Percentiles rank a stretch among this genome's conserved stretches.
phyloP scores from a whole-genome alignment of 2,329 filamentous ascomycete species.

The Pestalotiopsis sp. region DNA sequence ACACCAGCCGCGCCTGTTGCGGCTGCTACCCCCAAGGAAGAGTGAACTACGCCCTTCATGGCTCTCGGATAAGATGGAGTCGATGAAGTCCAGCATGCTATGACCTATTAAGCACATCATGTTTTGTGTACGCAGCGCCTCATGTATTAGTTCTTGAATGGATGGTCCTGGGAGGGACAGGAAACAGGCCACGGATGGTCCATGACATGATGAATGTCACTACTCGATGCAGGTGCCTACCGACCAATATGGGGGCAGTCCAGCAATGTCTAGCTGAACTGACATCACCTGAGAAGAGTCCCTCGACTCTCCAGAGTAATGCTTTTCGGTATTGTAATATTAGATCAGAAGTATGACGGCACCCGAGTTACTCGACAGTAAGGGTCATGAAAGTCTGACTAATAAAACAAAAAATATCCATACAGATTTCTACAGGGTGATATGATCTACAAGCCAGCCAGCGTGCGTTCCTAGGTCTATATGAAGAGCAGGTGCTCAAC shows the following conservation, averaged over 20 bases:
- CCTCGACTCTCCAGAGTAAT: not conserved
- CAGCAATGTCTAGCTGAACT: not conserved
- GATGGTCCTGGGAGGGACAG: no score
- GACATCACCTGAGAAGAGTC: not conserved
- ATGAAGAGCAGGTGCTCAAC: not conserved
- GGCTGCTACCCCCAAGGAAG: slow-evolving; percentile 26
- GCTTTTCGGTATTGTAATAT: not conserved
- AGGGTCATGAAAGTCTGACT: not conserved
- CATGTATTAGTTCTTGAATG: no score
- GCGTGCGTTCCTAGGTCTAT: not conserved
- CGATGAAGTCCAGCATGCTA: no score
- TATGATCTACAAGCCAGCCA: not conserved
- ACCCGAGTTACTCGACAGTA: not conserved
- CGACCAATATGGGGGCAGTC: not conserved
- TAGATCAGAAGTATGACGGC: not conserved
- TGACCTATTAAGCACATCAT: no score
- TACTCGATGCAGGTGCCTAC: not conserved
- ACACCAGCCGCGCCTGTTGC: slow-evolving; percentile 9
- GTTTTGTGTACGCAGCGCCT: no score
- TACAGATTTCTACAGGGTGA: not conserved
- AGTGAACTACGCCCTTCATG: not conserved
- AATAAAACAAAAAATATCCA: not conserved
- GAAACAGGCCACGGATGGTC: no score
- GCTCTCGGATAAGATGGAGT: no score
- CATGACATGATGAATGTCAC: not conserved